Evolutionary conservation across 2,329 filamentous ascomycete species (phyloP).

Genomic region (Bisporella sp.): DNA sequence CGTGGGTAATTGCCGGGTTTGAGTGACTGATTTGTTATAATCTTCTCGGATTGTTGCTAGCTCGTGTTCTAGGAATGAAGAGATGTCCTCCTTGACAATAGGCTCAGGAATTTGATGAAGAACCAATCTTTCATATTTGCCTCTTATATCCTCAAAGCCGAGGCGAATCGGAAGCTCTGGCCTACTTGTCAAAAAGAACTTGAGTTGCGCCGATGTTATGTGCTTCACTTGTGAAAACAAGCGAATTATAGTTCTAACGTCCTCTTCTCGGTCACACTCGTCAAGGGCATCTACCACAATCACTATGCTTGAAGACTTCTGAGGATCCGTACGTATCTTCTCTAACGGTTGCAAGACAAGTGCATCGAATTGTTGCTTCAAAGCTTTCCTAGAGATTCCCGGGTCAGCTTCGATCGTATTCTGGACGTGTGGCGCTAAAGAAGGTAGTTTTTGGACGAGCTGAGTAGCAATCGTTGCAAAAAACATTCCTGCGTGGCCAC

Average conservation of each 20-base stretch:
- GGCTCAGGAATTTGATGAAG: conserved; percentile 11
- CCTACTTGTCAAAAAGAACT: conserved; percentile 25
- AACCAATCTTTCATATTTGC: conserved; percentile 1
- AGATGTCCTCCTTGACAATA: conserved; percentile 12
- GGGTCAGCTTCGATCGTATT: conserved; percentile 27
- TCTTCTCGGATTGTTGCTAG: conserved; percentile 9
- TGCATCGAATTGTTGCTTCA: conserved; percentile 34
- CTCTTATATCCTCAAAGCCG: conserved; percentile 7
- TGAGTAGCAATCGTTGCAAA: conserved; percentile 27
- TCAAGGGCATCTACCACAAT: conserved; percentile 28
- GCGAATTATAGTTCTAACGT: conserved; percentile 15
- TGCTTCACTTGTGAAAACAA: conserved; percentile 14
- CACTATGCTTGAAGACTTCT: not conserved
- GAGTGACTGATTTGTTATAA: not conserved
- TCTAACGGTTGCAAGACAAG: conserved; percentile 30
- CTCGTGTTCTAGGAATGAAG: conserved; percentile 8
- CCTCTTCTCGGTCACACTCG: conserved; percentile 21
- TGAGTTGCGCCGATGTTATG: conserved; percentile 10
- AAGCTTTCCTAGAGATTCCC: conserved; percentile 20
- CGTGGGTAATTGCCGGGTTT: not conserved
- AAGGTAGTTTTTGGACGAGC: conserved; percentile 20
- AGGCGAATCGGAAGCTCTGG: conserved; percentile 21
- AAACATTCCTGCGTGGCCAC: conserved; percentile 25
- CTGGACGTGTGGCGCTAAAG: conserved; percentile 21
- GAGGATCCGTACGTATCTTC: conserved; percentile 3